Base-by-base conservation (phyloP, 2,329 filamentous ascomycete species). In the Botrytis porri region DNA sequence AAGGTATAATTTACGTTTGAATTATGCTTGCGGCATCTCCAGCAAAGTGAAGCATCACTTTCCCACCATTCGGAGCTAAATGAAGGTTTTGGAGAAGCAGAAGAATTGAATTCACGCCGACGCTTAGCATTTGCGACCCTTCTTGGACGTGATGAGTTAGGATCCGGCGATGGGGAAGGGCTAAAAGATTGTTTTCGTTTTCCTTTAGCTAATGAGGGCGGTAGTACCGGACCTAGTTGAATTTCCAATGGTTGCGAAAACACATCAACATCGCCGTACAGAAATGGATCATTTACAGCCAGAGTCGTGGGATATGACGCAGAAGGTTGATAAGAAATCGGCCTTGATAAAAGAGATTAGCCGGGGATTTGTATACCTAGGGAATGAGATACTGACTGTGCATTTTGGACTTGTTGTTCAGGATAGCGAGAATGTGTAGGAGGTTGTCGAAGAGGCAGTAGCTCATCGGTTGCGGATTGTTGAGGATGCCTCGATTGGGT, bases 1-100 rank as follows among this genome's bases (percentile, higher is more conserved):
- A 71, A 57, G 9, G 48, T 10, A 25, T 16, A 9, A 51, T 7
- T 25, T 69, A 69, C 70, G 51, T 72, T 72, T n/a, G 51, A 12
- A 14, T 72, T 72, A 16, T 61, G 54, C 67, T 61, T 72, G 16
- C 51, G 39, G 25, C 70, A 72, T 48, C 70, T 72, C 70, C 70
- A 72, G 32, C 70, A 72, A 29, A 61, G 48, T 14, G 70, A 61
- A 25, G 39, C 70, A 41, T 69, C 70, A 54, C 59, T 71, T 39
- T 64, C 48, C 32, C 37, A 61, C 37, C 63, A 69, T 32, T 70
- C 35, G 25, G 39, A 32, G 12, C 35, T 39, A 37, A 32, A 41
- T 48, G 59, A 32, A 57, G 41, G 18, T 29, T 70, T 9, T 14
- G 29, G 4, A 10, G 39, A 62, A 39, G 39, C 4, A 45, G 35